Evolutionary conservation across 2,329 filamentous ascomycete genomes (phyloP).

Genomic region (Neurospora sp.): DNA sequence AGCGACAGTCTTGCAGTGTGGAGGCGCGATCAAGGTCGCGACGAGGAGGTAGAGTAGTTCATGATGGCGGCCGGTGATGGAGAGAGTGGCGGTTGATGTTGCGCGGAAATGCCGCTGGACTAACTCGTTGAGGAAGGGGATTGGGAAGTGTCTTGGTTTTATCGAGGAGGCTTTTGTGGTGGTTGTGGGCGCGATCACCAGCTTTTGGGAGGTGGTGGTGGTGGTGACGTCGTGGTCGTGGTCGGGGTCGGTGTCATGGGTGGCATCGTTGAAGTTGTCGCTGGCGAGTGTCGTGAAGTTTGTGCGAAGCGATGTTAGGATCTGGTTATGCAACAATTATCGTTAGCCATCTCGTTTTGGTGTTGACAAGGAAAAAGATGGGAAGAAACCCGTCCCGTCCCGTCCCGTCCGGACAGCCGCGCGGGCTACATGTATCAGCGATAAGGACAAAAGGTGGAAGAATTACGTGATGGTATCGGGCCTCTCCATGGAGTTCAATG

Average conservation of each 20-base stretch:
- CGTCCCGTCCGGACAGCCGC: not conserved
- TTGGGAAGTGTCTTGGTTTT: slow-evolving; percentile 25
- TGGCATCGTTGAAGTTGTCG: slow-evolving; percentile 7
- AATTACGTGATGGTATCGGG: not conserved
- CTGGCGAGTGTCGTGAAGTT: slow-evolving; percentile 7
- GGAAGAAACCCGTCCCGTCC: not conserved
- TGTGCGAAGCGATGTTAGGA: slow-evolving; percentile 19
- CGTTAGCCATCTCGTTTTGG: not conserved
- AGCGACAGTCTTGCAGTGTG: slow-evolving; percentile 37
- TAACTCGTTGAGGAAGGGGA: slow-evolving; percentile 37
- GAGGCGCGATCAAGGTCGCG: slow-evolving; percentile 38
- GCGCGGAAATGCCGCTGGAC: slow-evolving; percentile 35
- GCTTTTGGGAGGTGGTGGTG: not conserved
- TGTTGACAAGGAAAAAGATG: not conserved
- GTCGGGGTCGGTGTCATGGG: slow-evolving; percentile 4
- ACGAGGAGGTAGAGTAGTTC: slow-evolving; percentile 47
- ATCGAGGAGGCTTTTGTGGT: slow-evolving; percentile 1
- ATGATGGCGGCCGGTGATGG: slow-evolving; percentile 41
- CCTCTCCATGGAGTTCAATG: not conserved
- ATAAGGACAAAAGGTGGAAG: not conserved
- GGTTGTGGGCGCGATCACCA: not conserved
- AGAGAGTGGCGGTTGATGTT: slow-evolving; percentile 36
- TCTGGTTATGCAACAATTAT: slow-evolving; percentile 9
- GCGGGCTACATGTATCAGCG: not conserved
- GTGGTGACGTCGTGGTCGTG: slow-evolving; percentile 2